A percentile compares a stretch with the other conserved stretches of the same genome.
Evolutionary conservation across 352 stramenopile species (phyloP).

Genomic region (Globisporangium megalacanthum): DNA sequence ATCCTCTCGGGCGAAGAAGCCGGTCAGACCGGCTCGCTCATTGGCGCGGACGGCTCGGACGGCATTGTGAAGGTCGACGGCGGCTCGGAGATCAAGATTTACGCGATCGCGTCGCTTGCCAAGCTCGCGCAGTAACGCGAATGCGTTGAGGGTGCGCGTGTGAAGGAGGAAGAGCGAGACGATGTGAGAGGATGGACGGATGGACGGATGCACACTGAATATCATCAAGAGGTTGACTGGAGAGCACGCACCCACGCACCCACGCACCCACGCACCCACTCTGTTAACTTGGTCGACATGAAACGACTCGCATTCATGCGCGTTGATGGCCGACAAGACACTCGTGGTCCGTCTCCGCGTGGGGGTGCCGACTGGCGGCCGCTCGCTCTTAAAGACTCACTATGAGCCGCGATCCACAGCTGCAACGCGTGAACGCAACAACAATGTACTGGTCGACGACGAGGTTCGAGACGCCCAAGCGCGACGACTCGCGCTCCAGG

Average conservation of each 20-base stretch:
- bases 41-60: constrained; percentile 81
- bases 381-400: neutral
- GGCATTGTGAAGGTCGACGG: constrained; percentile 88
- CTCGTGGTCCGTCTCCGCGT: neutral
- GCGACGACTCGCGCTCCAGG: constrained; percentile 30
- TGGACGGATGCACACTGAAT: neutral
- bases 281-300: neutral
- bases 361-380: neutral
- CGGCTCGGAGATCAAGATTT: constrained; percentile 89
- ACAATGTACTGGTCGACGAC: constrained; percentile 36
- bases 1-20: constrained; percentile 85
- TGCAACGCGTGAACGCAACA: constrained; percentile 3
- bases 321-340: neutral
- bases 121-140: constrained; percentile 84
- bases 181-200: neutral
- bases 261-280: neutral
- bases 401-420: neutral
- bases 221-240: neutral
- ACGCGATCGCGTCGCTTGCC: constrained; percentile 69
- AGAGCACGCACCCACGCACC: neutral
- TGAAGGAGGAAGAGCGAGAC: neutral
- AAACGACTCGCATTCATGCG: neutral
- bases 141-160: neutral
- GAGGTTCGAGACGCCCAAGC: constrained; percentile 16
- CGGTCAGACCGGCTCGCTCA: constrained; percentile 78